Base-by-base conservation (phyloP, 2,329 filamentous ascomycete genomes). In the Aureobasidium pullulans region DNA sequence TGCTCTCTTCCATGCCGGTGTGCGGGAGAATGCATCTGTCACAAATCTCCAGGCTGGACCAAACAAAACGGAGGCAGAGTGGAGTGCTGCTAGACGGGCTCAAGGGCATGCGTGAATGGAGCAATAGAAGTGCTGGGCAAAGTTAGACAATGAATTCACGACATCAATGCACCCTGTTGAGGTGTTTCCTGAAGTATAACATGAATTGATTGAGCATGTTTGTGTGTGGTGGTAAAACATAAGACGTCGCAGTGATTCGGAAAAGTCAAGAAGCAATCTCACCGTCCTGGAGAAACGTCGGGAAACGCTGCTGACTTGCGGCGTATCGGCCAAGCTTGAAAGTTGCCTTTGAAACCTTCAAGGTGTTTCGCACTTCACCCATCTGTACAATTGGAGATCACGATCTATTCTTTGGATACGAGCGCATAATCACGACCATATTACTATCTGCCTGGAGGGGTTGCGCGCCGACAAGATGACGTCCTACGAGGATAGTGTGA, bases 401-500 rank as follows among this genome's bases (percentile, higher is more conserved):
- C 52, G 7, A 10, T 36, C 7, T 28, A 28, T 44, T 36, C 11
- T 31, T 36, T n/a, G 39, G 29, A 56, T 43, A 56, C 28, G 29
- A 29, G 52, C n/a, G 29, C 29, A 56, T 13, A 44, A n/a, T 36
- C 36, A 43, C 29, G 16, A 44, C 29, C 36, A 36, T 6, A 56
- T 56, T 19, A 29, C 9, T 56, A 56, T 56, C n/a, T 36, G 39
- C 29, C 31, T 44, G 52, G 40, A 44, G 36, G 52, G 52, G 11
- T 44, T 56, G 52, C 40, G 29, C 52, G 29, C 40, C 16, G 31
- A 56, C 11, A 44, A 28, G 11, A 57, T 57, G 53, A 57, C 53
- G 53, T 46, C 42, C 32, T 57, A 57, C 32, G 53, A 57, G 53
- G 53, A 57, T 28, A 47, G 32, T 34, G 53, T 57, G 9, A 47